Conservation (phyloP, 208 protist genomes). For the Trypanosoma melophagium region DNA sequence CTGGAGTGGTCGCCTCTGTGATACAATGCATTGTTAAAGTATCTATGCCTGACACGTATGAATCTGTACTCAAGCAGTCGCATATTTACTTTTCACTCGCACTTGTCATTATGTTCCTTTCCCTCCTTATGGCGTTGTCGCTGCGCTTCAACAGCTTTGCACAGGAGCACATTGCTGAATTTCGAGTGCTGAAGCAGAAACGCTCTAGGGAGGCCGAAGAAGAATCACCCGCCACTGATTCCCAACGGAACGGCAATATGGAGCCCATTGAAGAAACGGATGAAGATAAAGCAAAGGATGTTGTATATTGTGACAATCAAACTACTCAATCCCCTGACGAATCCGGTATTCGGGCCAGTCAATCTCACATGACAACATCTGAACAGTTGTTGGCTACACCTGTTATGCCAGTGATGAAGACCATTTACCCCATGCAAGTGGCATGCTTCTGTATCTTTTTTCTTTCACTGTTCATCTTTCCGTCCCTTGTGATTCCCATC, state of each 20-base stretch:
- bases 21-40: slow-evolving; percentile 88
- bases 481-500: slow-evolving; percentile 68
- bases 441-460: slow-evolving; percentile 78
- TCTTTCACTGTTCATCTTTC: slow-evolving; percentile 75
- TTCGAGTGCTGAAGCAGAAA: slow-evolving; percentile 36
- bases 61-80: slow-evolving; percentile 39
- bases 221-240: slow-evolving; percentile 2
- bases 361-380: slow-evolving; percentile 58
- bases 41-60: slow-evolving; percentile 52
- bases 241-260: not conserved
- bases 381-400: slow-evolving; percentile 56
- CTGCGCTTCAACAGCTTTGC: slow-evolving; percentile 70
- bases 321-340: not conserved
- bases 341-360: slow-evolving; percentile 25
- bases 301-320: not conserved
- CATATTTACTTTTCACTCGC: slow-evolving; percentile 83
- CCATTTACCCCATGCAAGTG: slow-evolving; percentile 62
- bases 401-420: slow-evolving; percentile 53
- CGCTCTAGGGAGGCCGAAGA: slow-evolving; percentile 1
- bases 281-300: not conserved
- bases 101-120: slow-evolving; percentile 54
- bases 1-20: slow-evolving; percentile 60
- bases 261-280: not conserved
- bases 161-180: slow-evolving; percentile 73
- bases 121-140: slow-evolving; percentile 50